A percentile compares a stretch with the other conserved stretches of the same genome.
Conservation (phyloP, 1,284 basidiomycete genomes). For the Vanrija humicola region DNA sequence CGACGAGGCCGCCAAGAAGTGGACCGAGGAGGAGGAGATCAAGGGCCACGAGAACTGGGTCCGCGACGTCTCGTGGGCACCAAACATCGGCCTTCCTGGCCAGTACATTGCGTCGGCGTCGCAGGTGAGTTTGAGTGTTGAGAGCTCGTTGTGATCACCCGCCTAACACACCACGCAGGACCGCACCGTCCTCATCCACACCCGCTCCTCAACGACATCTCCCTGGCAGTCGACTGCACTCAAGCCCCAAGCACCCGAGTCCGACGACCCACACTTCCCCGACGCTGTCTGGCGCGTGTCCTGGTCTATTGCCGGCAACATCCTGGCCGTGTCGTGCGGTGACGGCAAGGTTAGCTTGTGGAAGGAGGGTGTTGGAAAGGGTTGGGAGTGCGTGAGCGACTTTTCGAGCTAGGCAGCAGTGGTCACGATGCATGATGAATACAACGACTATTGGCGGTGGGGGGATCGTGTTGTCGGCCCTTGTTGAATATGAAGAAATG, state of each 20-base stretch:
- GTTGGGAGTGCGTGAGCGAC: constrained; percentile 95
- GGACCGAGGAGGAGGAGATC: constrained; percentile 82
- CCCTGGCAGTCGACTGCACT: constrained; percentile 83
- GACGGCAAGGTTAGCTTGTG: constrained; percentile 97
- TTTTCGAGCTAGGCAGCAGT: constrained; percentile 62
- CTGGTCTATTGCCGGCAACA: constrained; percentile 94
- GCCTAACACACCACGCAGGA: constrained; percentile 54
- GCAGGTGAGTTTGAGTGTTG: constrained; percentile 56
- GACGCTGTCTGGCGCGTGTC: constrained; percentile 96
- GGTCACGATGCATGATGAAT: not conserved
- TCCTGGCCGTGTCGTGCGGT: constrained; percentile 93
- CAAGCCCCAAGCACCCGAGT: constrained; percentile 60
- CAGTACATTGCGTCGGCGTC: constrained; percentile 94
- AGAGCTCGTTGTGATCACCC: not conserved
- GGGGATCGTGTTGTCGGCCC: not conserved
- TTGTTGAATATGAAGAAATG: not conserved
- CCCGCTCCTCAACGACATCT: constrained; percentile 70
- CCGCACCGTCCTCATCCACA: constrained; percentile 91
- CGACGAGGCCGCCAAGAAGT: constrained; percentile 55
- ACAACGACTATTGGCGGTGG: not conserved
- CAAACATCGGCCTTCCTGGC: constrained; percentile 89
- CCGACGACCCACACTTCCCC: constrained; percentile 69
- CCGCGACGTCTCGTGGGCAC: constrained; percentile 94
- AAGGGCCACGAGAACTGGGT: constrained; percentile 97
- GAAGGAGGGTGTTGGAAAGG: constrained; percentile 96